These are phyloP conservation scores for Globisporangium iwayamae DNA, from an alignment of 352 stramenopile genomes.

Conservation along the genomic window DNA sequence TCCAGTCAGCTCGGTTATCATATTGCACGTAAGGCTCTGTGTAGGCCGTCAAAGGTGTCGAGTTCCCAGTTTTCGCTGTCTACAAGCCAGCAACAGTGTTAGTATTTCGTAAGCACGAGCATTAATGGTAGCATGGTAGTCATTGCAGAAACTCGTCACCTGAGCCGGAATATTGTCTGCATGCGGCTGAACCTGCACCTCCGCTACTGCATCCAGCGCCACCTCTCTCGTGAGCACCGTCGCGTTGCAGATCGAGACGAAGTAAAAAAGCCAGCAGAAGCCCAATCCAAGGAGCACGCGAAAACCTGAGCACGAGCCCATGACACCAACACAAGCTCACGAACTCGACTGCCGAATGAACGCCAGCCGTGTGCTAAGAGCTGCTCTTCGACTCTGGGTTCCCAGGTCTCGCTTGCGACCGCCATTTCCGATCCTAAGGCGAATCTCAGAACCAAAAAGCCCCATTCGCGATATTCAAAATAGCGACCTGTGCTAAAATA, in stretches of 20 bases:
- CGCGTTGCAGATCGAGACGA: not conserved
- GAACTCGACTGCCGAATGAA: not conserved
- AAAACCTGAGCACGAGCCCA: not conserved
- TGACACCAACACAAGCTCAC: not conserved
- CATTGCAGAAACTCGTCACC: not conserved
- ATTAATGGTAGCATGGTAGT: not conserved
- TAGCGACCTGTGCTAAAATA: constrained; percentile 5
- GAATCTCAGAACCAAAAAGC: not conserved
- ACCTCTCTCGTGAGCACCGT: constrained; percentile 5
- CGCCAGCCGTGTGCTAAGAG: not conserved
- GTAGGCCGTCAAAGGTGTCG: not conserved
- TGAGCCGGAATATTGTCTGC: too few species aligned
- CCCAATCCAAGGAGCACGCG: not conserved
- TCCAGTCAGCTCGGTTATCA: not conserved
- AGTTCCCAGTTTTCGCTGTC: not conserved
- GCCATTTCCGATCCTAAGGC: not conserved
- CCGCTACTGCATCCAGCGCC: not conserved
- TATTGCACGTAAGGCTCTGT: not conserved
- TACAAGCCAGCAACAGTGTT: not conserved
- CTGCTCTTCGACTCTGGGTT: not conserved
- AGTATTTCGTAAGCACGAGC: not conserved
- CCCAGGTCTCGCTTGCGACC: not conserved
- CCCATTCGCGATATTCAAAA: constrained; percentile 4
- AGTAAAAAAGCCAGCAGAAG: not conserved
- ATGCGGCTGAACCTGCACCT: not conserved